Percentiles rank a stretch among this genome's conserved stretches.
These are phyloP conservation scores for Ogataea neopini DNA, from an alignment of 805 yeast genomes.

Conservation along the genomic window DNA sequence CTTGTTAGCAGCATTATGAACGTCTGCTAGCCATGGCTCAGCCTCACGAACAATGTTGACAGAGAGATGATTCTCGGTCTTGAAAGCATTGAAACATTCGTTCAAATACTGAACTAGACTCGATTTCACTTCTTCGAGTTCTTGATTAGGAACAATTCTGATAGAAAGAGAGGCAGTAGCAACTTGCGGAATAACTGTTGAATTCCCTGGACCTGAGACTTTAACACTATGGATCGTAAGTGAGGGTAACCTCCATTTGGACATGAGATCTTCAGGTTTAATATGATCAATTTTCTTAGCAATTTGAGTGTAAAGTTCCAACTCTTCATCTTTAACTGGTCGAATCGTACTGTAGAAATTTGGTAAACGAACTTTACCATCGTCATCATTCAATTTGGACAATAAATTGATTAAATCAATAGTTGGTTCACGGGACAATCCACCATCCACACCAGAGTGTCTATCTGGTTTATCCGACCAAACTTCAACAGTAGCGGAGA, in stretches of 20 bases:
- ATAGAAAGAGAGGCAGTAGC: conserved; percentile 79
- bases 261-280: conserved; percentile 54
- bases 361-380: conserved; percentile 61
- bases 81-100: conserved; percentile 47
- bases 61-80: conserved; percentile 61
- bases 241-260: conserved; percentile 90
- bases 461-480: conserved; percentile 79
- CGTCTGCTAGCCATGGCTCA: conserved; percentile 96
- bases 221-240: conserved; percentile 80
- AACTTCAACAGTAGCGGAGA: conserved; percentile 74
- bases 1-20: conserved; percentile 69
- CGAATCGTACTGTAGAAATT: conserved; percentile 69
- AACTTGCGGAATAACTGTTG: conserved; percentile 83
- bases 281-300: conserved; percentile 36
- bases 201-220: conserved; percentile 88
- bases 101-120: conserved; percentile 49
- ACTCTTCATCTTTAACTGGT: conserved; percentile 58
- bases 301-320: conserved; percentile 61
- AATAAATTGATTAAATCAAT: conserved; percentile 77
- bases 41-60: conserved; percentile 77
- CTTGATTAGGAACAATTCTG: conserved; percentile 89
- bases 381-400: conserved; percentile 59
- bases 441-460: conserved; percentile 97
- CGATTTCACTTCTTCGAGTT: conserved; percentile 55
- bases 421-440: conserved; percentile 84